Percentiles rank a stretch among this genome's conserved stretches.
Conservation (phyloP, 768 basidiomycete species). For the Trametes meyenii region DNA sequence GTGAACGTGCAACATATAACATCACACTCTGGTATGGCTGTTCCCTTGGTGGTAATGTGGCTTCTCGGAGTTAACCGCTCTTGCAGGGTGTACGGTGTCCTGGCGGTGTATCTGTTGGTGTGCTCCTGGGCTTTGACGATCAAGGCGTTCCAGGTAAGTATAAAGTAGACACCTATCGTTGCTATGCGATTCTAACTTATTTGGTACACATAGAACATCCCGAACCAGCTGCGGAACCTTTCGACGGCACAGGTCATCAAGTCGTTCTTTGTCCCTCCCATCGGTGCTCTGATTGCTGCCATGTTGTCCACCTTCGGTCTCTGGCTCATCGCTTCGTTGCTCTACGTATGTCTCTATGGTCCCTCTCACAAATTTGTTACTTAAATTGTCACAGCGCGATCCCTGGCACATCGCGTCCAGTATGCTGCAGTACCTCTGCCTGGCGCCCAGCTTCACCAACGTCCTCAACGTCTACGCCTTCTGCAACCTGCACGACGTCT, state of each 20-base stretch:
- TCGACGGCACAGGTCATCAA: constrained; percentile 51
- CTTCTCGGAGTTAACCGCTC: constrained; percentile 10
- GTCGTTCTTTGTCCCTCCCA: constrained; percentile 72
- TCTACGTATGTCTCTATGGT: constrained; percentile 63
- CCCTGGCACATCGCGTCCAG: constrained; percentile 98
- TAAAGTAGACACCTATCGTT: background rate
- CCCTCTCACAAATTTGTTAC: background rate
- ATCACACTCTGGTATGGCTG: constrained; percentile 66
- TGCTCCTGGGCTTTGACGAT: constrained; percentile 87
- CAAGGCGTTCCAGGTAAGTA: constrained; percentile 71
- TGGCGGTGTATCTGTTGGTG: constrained; percentile 82
- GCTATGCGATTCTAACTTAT: background rate
- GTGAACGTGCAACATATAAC: constrained; percentile 74
- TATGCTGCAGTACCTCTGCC: constrained; percentile 85
- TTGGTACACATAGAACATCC: constrained; percentile 51
- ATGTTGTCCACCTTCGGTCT: constrained; percentile 90
- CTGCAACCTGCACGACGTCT: constrained; percentile 94
- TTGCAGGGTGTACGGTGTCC: constrained; percentile 77
- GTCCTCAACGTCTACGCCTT: constrained; percentile 97
- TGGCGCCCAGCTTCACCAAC: constrained; percentile 94
- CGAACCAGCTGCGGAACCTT: constrained; percentile 50
- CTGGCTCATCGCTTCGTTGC: constrained; percentile 81
- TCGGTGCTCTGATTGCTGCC: constrained; percentile 83
- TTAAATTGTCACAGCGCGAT: constrained; percentile 63
- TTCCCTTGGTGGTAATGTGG: background rate